These are phyloP conservation scores for Fusarium musae DNA, from an alignment of 2,329 filamentous ascomycete species.

Conservation along the genomic window DNA sequence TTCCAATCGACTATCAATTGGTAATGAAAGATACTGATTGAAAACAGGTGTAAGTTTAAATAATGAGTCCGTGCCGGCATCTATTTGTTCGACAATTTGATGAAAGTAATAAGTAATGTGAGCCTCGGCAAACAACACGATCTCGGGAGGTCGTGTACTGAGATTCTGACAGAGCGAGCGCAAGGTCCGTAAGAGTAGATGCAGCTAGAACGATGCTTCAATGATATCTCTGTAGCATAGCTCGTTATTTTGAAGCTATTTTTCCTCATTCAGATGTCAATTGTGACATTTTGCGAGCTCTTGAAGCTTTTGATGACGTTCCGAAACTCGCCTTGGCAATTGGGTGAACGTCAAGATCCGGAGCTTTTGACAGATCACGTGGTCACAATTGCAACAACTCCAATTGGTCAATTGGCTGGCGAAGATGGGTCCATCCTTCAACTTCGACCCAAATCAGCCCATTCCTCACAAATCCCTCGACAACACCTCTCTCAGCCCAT, in stretches of 20 bases:
- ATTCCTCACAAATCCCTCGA: slow-evolving; percentile 61
- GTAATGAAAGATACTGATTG: not conserved
- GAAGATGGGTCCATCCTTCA: slow-evolving; percentile 47
- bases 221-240: too few relatives aligned
- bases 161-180: not conserved
- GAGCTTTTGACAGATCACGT: slow-evolving; percentile 48
- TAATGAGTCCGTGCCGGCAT: too few relatives aligned
- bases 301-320: slow-evolving; percentile 22
- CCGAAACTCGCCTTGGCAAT: slow-evolving; percentile 29
- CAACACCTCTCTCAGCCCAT: slow-evolving; percentile 46
- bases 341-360: slow-evolving; percentile 20
- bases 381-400: slow-evolving; percentile 29
- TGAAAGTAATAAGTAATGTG: not conserved
- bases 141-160: not conserved
- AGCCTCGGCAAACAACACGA: not conserved
- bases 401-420: slow-evolving; percentile 52
- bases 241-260: not conserved
- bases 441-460: slow-evolving; percentile 57
- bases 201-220: not conserved
- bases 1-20: not conserved
- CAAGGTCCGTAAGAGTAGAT: not conserved
- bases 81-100: not conserved
- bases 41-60: not conserved
- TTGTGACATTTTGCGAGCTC: slow-evolving; percentile 1
- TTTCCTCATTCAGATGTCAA: accelerated